Conservation (phyloP, 108 stramenopile genomes). For the Nannochloropsis salina region DNA sequence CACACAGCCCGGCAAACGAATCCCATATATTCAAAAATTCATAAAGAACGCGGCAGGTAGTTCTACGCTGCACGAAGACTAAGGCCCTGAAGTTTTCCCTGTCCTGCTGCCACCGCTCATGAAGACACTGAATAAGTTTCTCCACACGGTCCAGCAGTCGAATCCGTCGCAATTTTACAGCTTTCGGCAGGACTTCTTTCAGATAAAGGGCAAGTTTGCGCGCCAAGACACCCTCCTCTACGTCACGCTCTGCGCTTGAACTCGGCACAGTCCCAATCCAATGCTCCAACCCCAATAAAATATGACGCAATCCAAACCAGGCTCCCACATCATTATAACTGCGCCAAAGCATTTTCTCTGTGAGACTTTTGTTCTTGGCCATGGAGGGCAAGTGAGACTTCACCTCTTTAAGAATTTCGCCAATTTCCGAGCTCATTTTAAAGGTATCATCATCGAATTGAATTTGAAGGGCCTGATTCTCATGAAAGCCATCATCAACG, state of each 20-base stretch:
- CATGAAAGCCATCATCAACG: background rate
- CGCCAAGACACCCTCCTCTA: background rate
- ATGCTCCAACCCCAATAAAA: conserved; percentile 10
- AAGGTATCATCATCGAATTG: background rate
- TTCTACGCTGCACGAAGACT: background rate
- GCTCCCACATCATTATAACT: background rate
- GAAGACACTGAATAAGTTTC: background rate
- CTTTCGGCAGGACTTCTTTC: background rate
- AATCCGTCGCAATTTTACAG: background rate
- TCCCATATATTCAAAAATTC: background rate
- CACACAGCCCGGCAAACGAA: background rate
- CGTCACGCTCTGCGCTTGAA: background rate
- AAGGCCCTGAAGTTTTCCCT: background rate
- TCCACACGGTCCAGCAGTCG: background rate
- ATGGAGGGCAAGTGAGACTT: background rate
- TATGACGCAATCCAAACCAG: conserved; percentile 11
- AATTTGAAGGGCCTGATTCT: background rate
- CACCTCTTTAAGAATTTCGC: background rate
- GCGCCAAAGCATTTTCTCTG: background rate
- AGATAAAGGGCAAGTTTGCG: background rate
- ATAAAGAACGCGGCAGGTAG: conserved; percentile 14
- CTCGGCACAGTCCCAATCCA: background rate
- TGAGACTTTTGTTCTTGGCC: conserved; percentile 10
- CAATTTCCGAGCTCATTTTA: background rate
- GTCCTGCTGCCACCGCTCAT: conserved; percentile 1